phyloP scores from a whole-genome alignment of 1,284 basidiomycete species.

The Irpex sp. region DNA sequence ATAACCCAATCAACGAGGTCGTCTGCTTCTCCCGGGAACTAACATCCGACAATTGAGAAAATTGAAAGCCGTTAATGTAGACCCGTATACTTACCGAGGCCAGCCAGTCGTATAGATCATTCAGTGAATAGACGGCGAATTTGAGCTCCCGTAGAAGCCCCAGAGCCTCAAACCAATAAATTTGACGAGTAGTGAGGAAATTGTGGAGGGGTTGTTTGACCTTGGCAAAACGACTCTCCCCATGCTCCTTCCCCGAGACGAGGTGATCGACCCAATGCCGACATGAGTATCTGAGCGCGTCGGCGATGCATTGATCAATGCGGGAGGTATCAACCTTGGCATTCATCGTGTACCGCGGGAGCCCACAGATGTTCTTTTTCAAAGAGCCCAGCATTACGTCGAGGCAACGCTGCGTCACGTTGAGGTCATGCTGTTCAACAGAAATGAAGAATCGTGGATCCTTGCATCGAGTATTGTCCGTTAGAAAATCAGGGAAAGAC shows the following conservation, averaged over 20 bases:
- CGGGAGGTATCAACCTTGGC: background rate
- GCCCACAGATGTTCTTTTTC: background rate
- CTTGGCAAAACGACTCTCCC: background rate
- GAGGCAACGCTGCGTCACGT: background rate
- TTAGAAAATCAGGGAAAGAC: constrained; percentile 19
- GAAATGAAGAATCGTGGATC: background rate
- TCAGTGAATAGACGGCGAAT: background rate
- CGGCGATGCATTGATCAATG: background rate
- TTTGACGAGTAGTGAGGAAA: background rate
- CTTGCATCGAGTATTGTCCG: background rate
- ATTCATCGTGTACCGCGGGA: background rate
- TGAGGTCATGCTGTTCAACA: background rate
- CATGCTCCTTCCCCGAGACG: background rate
- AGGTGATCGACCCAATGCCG: background rate
- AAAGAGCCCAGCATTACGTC: background rate
- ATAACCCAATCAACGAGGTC: background rate
- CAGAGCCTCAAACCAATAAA: background rate
- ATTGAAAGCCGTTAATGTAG: background rate
- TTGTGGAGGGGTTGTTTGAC: background rate
- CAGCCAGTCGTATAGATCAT: background rate
- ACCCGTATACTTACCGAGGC: background rate
- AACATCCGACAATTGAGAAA: background rate
- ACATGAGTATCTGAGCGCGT: background rate
- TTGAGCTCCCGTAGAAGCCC: background rate
- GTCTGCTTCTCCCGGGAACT: background rate